These are phyloP conservation scores for Hanseniaspora vineae DNA, from an alignment of 805 yeast genomes.

Conservation along the genomic window DNA sequence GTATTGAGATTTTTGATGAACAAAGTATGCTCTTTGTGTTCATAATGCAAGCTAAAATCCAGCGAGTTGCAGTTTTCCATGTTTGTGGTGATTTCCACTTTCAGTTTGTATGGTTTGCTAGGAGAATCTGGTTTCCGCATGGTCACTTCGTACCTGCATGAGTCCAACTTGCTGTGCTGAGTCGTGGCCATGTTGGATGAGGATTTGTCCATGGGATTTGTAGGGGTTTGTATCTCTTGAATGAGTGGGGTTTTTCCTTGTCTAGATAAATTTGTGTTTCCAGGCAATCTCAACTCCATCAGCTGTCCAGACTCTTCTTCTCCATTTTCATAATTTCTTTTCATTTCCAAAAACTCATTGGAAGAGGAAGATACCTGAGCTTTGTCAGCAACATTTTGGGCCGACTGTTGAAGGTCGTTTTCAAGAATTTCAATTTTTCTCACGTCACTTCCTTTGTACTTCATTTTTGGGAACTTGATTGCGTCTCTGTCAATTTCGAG, in stretches of 20 bases:
- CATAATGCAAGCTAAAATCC: conserved; percentile 24
- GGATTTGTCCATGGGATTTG: background rate
- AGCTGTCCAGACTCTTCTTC: conserved; percentile 13
- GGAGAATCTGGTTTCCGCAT: conserved; percentile 22
- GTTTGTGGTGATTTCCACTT: conserved; percentile 26
- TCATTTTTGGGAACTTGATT: conserved; percentile 56
- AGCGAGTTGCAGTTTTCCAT: conserved; percentile 14
- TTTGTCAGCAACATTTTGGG: conserved; percentile 11
- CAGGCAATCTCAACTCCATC: conserved; percentile 7
- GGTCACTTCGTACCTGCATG: conserved; percentile 14
- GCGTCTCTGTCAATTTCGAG: conserved; percentile 47
- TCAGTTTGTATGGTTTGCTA: conserved; percentile 20
- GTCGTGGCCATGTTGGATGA: too few species aligned
- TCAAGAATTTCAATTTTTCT: conserved; percentile 32
- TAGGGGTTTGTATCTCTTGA: conserved; percentile 30
- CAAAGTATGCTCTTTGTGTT: conserved; percentile 19
- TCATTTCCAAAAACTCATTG: conserved; percentile 31
- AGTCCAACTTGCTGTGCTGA: too few species aligned
- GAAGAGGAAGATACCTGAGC: conserved; percentile 14
- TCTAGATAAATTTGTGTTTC: background rate
- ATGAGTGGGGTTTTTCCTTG: conserved; percentile 31
- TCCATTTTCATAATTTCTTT: conserved; percentile 15
- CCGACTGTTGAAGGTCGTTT: conserved; percentile 26
- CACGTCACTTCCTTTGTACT: conserved; percentile 46
- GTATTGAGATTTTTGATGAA: conserved; percentile 21